Conservation (phyloP, 31 red algal genomes). For the Endocladia muricata region DNA sequence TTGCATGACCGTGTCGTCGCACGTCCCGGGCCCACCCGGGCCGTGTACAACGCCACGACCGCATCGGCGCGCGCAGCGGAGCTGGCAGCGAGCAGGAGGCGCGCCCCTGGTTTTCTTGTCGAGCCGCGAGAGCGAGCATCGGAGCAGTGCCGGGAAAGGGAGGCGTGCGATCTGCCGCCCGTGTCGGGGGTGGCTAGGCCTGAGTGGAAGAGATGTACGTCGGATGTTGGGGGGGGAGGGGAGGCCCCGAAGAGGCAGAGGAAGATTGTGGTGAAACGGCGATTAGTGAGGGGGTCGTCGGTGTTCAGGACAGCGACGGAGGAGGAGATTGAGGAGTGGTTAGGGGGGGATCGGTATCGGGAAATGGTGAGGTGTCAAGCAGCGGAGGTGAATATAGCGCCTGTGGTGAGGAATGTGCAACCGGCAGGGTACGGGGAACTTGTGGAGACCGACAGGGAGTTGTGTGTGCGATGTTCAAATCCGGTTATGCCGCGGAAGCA, state of each 20-base stretch:
- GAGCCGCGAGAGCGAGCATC: not conserved
- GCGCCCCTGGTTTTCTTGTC: not conserved
- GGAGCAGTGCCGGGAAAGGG: not conserved
- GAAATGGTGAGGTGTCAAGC: constrained; percentile 10
- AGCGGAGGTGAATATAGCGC: constrained; percentile 17
- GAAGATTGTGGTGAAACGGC: constrained; percentile 14
- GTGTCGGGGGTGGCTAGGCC: not conserved
- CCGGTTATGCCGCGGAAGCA: not conserved
- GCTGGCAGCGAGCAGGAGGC: not conserved
- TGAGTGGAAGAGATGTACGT: not conserved
- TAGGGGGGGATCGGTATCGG: constrained; percentile 18
- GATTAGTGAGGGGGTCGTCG: constrained; percentile 37
- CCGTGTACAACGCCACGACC: constrained; percentile 52
- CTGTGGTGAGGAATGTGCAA: not conserved
- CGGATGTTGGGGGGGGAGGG: not conserved
- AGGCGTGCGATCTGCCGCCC: not conserved
- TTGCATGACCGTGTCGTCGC: not conserved
- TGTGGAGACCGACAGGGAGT: not conserved
- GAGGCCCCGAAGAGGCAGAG: not conserved
- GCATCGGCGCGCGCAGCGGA: constrained; percentile 28
- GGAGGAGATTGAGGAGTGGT: constrained; percentile 41
- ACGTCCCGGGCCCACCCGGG: not conserved
- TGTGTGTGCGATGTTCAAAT: not conserved
- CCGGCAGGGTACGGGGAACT: not conserved
- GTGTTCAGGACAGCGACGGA: constrained; percentile 49